Evolutionary conservation across 345 rosid species (phyloP).

Genomic region (Iberis pinnata): DNA sequence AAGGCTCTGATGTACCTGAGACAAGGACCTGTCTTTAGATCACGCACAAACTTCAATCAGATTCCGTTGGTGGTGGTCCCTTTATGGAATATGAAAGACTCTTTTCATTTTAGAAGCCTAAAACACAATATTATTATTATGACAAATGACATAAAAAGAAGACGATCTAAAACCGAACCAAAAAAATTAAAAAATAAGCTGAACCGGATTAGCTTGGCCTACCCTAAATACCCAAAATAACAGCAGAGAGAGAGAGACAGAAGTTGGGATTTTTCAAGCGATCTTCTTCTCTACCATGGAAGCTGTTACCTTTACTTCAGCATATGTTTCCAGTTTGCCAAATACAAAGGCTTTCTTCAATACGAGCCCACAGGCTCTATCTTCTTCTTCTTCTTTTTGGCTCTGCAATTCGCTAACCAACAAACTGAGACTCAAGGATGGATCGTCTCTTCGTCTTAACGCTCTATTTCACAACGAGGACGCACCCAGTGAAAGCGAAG

Average conservation of each 20-base stretch:
- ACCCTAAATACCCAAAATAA: too few species aligned
- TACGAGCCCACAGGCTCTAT: slow-evolving; percentile 24
- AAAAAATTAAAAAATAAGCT: too few species aligned
- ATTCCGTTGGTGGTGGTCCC: too few species aligned
- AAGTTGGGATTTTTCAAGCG: slow-evolving; percentile 11
- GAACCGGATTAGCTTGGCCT: too few species aligned
- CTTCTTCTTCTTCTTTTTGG: slow-evolving; percentile 28
- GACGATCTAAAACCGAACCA: too few species aligned
- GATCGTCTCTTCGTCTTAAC: slow-evolving; percentile 36
- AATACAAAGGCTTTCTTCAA: slow-evolving; percentile 29
- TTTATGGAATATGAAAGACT: too few species aligned
- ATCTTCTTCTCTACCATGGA: slow-evolving; percentile 40
- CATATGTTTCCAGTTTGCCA: slow-evolving; percentile 33
- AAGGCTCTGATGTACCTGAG: slow-evolving; percentile 57
- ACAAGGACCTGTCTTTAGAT: slow-evolving; percentile 57
- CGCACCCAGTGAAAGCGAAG: slow-evolving; percentile 39
- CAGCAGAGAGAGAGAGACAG: not conserved
- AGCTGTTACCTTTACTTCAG: slow-evolving; percentile 35
- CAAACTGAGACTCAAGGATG: slow-evolving; percentile 36
- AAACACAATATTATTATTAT: too few species aligned
- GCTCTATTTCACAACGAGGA: slow-evolving; percentile 40
- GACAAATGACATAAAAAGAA: too few species aligned
- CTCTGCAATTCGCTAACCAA: slow-evolving; percentile 21
- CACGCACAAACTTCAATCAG: too few species aligned
- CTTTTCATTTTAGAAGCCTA: too few species aligned